These are phyloP conservation scores for Thielaviopsis musarum DNA, from an alignment of 2,329 filamentous ascomycete genomes.

Conservation along the genomic window DNA sequence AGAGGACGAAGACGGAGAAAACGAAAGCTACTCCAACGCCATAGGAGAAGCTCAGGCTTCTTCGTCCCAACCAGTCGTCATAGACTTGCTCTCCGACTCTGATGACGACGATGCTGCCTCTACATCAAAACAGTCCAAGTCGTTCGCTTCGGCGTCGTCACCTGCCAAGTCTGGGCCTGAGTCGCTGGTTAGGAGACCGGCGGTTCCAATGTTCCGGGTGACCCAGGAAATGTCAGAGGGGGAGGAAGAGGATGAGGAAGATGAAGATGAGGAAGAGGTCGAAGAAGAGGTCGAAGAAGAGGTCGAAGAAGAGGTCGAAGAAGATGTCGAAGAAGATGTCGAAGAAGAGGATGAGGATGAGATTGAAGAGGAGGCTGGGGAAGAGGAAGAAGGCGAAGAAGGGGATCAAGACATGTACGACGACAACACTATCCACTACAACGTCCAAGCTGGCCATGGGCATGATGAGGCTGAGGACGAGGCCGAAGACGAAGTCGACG, in stretches of 20 bases:
- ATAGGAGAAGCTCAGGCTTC: conserved; percentile 8
- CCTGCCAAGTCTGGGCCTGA: background rate
- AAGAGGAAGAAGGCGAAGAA: conserved; percentile 5
- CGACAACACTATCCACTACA: background rate
- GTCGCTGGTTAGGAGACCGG: background rate
- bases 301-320: background rate
- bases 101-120: conserved; percentile 20
- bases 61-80: conserved; percentile 25
- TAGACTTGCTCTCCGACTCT: conserved; percentile 30
- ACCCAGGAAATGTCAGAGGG: conserved; percentile 1
- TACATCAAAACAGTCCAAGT: background rate
- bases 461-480: background rate
- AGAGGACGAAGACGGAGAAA: conserved; percentile 13
- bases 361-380: background rate
- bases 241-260: conserved; percentile 1
- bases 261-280: conserved; percentile 4
- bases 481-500: background rate
- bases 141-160: background rate
- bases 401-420: conserved; percentile 1
- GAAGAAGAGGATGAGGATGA: conserved; percentile 1
- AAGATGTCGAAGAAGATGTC: conserved; percentile 4
- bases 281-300: background rate
- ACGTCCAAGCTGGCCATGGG: background rate
- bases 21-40: background rate
- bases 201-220: background rate